Percentiles rank a stretch among this genome's conserved stretches.
These are phyloP conservation scores for Xenoacremonium recifei DNA, from an alignment of 2,329 filamentous ascomycete species.

Conservation along the genomic window DNA sequence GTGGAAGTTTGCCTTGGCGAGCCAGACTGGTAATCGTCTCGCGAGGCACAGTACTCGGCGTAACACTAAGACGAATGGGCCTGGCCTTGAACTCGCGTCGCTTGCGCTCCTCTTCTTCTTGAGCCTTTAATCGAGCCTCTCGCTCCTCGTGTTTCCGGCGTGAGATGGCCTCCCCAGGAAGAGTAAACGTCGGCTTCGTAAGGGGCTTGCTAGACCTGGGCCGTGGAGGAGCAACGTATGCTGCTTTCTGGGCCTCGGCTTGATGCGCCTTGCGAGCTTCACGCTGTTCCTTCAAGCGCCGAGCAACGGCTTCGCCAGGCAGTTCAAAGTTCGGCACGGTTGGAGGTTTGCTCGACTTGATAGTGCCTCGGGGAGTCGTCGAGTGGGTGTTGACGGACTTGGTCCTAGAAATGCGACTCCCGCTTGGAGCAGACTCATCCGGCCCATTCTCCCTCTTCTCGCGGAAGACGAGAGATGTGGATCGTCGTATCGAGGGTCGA, in stretches of 20 bases:
- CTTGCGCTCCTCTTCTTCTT: constrained; percentile 60
- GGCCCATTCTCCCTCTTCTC: constrained; percentile 22
- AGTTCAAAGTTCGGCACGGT: constrained; percentile 60
- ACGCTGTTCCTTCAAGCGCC: constrained; percentile 56
- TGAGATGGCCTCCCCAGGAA: constrained; percentile 62
- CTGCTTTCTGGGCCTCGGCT: constrained; percentile 30
- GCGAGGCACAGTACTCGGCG: constrained; percentile 45
- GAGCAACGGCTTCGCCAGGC: constrained; percentile 60
- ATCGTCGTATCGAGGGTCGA: constrained; percentile 40
- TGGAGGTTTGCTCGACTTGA: constrained; percentile 53
- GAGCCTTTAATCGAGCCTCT: constrained; percentile 52
- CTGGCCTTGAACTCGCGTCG: constrained; percentile 64
- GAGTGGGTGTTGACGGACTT: constrained; percentile 16
- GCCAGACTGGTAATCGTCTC: constrained; percentile 58
- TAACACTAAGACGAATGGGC: constrained; percentile 48
- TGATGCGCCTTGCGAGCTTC: constrained; percentile 49
- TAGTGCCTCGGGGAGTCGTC: constrained; percentile 38
- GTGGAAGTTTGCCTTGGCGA: constrained; percentile 45
- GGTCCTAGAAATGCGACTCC: constrained; percentile 14
- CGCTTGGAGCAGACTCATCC: constrained; percentile 12
- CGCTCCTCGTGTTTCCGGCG: constrained; percentile 54
- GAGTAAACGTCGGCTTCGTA: constrained; percentile 57
- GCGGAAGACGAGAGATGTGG: constrained; percentile 39
- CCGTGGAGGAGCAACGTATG: constrained; percentile 39
- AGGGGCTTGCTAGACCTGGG: constrained; percentile 51